Conservation (phyloP, 495 filamentous ascomycete species). For the Trichoderma reesei region DNA sequence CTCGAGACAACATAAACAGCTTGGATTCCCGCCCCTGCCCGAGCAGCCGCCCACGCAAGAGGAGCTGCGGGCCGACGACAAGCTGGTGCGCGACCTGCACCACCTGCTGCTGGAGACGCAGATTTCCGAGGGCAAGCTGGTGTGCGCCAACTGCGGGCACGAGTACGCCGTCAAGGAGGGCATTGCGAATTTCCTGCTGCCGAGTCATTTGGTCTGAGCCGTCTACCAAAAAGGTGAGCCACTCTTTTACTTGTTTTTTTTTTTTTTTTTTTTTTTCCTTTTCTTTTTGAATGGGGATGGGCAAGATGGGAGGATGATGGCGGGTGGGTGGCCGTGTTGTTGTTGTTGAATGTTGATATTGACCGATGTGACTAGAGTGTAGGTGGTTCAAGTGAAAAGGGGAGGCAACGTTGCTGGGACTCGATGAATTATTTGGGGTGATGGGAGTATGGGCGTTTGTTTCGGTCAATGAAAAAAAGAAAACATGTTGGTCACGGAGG, state of each 20-base stretch:
- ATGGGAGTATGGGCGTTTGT: slow-evolving; percentile 8
- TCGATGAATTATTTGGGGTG: not conserved
- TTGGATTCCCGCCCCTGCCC: slow-evolving; percentile 74
- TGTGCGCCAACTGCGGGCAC: slow-evolving; percentile 86
- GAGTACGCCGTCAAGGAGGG: slow-evolving; percentile 89
- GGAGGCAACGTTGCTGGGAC: not conserved
- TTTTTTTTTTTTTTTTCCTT: not conserved
- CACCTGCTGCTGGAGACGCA: slow-evolving; percentile 80
- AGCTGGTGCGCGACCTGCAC: slow-evolving; percentile 68
- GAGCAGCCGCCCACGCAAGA: slow-evolving; percentile 48
- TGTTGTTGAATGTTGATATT: no score
- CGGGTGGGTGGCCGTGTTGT: not conserved
- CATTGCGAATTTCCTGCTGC: slow-evolving; percentile 91
- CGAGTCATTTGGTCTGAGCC: slow-evolving; percentile 69
- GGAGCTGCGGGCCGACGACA: slow-evolving; percentile 50
- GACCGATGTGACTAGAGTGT: not conserved
- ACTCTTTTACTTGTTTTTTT: not conserved
- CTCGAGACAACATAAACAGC: slow-evolving; percentile 31
- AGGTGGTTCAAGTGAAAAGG: not conserved
- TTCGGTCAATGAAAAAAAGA: not conserved
- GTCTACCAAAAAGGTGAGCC: no score
- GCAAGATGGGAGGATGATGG: not conserved
- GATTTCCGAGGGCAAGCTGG: slow-evolving; percentile 74
- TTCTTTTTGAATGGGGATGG: not conserved
- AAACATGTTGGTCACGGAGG: not conserved